Percentiles rank a stretch among this genome's conserved stretches.
Conservation (phyloP, 768 basidiomycete species). For the Holtermannia corniformis region DNA sequence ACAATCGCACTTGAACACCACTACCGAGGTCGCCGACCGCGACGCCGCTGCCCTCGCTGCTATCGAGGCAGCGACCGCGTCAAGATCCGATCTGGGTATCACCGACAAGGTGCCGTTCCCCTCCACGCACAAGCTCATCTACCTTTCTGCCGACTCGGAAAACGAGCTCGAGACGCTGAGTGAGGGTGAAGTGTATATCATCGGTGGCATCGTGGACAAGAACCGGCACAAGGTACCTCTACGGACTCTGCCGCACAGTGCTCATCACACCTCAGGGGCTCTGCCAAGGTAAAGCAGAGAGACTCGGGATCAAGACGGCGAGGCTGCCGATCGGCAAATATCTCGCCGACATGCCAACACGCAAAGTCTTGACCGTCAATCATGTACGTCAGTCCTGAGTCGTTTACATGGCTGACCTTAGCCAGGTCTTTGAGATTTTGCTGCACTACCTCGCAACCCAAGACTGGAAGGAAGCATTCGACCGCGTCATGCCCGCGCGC, state of each 20-base stretch:
- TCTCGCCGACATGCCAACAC: constrained; percentile 68
- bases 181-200: constrained; percentile 80
- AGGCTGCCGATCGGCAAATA: constrained; percentile 92
- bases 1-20: background rate
- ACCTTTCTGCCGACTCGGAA: constrained; percentile 88
- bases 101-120: background rate
- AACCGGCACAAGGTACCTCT: constrained; percentile 76
- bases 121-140: constrained; percentile 53
- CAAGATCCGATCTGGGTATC: background rate
- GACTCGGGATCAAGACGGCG: constrained; percentile 67
- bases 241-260: background rate
- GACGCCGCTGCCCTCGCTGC: background rate
- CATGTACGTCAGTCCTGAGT: constrained; percentile 54
- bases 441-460: constrained; percentile 75
- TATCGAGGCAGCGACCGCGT: background rate
- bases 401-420: background rate
- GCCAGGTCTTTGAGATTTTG: constrained; percentile 74
- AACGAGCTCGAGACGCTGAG: constrained; percentile 74
- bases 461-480: constrained; percentile 77
- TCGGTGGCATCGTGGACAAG: constrained; percentile 90
- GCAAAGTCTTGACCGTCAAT: constrained; percentile 95
- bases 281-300: constrained; percentile 74
- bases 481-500: constrained; percentile 80
- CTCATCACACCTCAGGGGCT: constrained; percentile 54
- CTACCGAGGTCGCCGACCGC: background rate